Base-by-base conservation (phyloP, 345 rosid genomes). In the Brassica carinata region DNA sequence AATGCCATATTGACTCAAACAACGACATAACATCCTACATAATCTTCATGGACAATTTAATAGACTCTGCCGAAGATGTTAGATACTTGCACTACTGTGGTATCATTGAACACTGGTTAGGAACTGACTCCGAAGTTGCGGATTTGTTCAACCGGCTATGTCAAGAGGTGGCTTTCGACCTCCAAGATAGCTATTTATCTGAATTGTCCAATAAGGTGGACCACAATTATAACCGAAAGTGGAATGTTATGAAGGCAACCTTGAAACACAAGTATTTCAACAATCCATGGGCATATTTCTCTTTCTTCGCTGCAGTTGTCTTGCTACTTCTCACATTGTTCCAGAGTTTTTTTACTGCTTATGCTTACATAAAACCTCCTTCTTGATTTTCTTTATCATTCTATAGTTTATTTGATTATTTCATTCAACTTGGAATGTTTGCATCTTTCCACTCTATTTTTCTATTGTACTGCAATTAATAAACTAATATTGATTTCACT, bases 31-130 rank as follows among this genome's bases (percentile, higher is more conserved):
- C 98, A 45, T 91, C 97, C 0, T 92, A 90, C 55, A 86, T 91
- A 73, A 82, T 92, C 18, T 95, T 92, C 88, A 85, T 92, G 96
- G 97, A 95, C 85, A 95, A 91, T 81, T 76, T 95, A 87, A 91
- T 95, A 17, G 94, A 93, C 76, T 93, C 93, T 0, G 93, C 93
- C 0, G 89, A 84, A 83, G 99, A 91, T 40, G 90, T 93, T 0
- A 89, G 85, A 1, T 85, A 89, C 90, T 88, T 95, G 15, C 98
- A 91, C 63, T 92, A 90, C 70, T 81, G 83, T 7, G 97, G 90
- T 26, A 93, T 91, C 27, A 82, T 93, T 0, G 96, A 95, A 79
- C 92, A 93, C 63, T 91, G 97, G 97, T 93, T 91, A 5, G 98
- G 97, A 48, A 93, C 86, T 29, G 97, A 95, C 27, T 85, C 84